Percentiles rank a stretch among this genome's conserved stretches.
These are phyloP conservation scores for Sporothrix inflata DNA, from an alignment of 2,329 filamentous ascomycete genomes.

Conservation along the genomic window DNA sequence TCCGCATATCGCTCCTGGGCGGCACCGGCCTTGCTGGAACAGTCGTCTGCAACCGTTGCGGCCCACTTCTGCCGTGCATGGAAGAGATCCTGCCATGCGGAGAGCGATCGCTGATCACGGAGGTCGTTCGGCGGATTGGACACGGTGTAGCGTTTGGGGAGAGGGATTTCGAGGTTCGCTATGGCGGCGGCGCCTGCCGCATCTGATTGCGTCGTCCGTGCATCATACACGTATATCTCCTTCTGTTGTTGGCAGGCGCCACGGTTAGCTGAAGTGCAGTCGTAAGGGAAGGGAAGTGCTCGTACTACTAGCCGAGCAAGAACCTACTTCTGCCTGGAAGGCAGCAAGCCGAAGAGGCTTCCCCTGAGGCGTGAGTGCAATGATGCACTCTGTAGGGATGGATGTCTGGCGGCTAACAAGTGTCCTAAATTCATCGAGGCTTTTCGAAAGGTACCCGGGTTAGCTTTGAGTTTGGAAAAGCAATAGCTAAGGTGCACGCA, in stretches of 20 bases:
- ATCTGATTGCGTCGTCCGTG: conserved; percentile 67
- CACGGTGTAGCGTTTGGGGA: conserved; percentile 59
- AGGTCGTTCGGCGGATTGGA: conserved; percentile 81
- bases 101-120: conserved; percentile 74
- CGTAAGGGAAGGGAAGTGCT: background rate
- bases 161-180: conserved; percentile 51
- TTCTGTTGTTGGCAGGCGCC: conserved; percentile 48
- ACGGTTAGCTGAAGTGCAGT: background rate
- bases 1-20: conserved; percentile 70
- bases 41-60: conserved; percentile 68
- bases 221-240: conserved; percentile 92
- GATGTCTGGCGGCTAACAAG: conserved; percentile 77
- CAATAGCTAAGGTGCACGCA: background rate
- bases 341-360: conserved; percentile 82
- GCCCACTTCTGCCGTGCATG: conserved; percentile 82
- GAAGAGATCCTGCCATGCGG: conserved; percentile 88
- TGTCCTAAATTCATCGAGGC: conserved; percentile 80
- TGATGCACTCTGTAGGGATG: conserved; percentile 77
- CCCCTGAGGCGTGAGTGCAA: conserved; percentile 82
- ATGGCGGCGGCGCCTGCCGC: conserved; percentile 50
- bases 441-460: conserved; percentile 41
- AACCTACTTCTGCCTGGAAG: conserved; percentile 73
- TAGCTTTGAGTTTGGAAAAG: background rate
- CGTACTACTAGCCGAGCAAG: background rate
- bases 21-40: conserved; percentile 64